phyloP scores from a whole-genome alignment of 805 yeast genomes.

The Candida nanaspora region DNA sequence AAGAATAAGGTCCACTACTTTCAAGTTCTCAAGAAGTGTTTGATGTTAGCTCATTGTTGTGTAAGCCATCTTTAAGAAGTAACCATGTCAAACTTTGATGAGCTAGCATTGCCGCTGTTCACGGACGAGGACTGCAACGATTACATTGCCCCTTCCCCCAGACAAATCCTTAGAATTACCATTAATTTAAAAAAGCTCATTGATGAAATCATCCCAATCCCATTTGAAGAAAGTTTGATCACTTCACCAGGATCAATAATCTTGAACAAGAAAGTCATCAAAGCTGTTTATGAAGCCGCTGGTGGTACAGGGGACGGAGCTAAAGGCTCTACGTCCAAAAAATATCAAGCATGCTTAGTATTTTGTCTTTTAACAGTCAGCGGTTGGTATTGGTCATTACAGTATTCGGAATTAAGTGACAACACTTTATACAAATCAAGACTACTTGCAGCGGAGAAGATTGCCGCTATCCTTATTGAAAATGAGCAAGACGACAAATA shows the following conservation, averaged over 20 bases:
- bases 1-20: too few species aligned
- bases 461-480: conserved; percentile 69
- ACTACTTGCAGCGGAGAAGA: conserved; percentile 62
- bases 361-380: conserved; percentile 71
- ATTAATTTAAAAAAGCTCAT: conserved; percentile 66
- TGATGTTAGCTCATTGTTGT: too few species aligned
- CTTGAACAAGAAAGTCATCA: conserved; percentile 49
- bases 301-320: conserved; percentile 67
- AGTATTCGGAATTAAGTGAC: conserved; percentile 56
- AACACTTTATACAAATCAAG: conserved; percentile 55
- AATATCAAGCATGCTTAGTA: conserved; percentile 61
- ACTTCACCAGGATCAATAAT: conserved; percentile 51
- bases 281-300: conserved; percentile 63
- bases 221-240: conserved; percentile 43
- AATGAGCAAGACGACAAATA: conserved; percentile 48
- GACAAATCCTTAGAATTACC: conserved; percentile 64
- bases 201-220: conserved; percentile 64
- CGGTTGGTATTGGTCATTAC: conserved; percentile 65
- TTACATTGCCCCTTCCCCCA: conserved; percentile 44
- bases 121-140: conserved; percentile 26
- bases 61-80: too few species aligned
- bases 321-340: conserved; percentile 44
- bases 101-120: conserved; percentile 16
- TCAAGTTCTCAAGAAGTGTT: too few species aligned
- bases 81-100: conserved; percentile 6